Base-by-base conservation (phyloP, 164 flowering plant genomes). In the Vitis rupestris region DNA sequence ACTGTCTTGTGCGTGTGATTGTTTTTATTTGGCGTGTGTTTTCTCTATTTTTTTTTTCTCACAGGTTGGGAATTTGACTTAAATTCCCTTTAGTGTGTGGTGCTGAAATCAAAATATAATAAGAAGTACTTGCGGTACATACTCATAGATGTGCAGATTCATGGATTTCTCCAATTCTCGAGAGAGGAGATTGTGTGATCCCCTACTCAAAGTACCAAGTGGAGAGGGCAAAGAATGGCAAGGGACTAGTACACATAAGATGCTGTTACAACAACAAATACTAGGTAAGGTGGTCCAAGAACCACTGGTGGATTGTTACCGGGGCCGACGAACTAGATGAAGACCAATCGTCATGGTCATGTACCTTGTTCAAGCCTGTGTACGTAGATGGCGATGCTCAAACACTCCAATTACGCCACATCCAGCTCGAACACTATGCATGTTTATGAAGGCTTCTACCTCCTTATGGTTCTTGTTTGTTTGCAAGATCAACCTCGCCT, bases 251-350 rank as follows among this genome's bases (percentile, higher is more conserved):
- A 31, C 61, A 58, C 70, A 6, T 67, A 13, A 56, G 61, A 15
- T 67, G 62, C 10, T 55, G 62, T 8, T 67, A 57, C 62, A 67
- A 67, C 51, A 67, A 67, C 48, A 68, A 69, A 50, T 69, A 17
- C 56, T 69, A 58, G 65, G 65, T 69, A 4, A 17, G 65, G 27
- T 23, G 1, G 23, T 23, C 59, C 13, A 5, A 27, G 29, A 2
- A 51, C 54, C 31, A 48, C 29, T 64, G 8, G 3, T 68, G 49
- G 50, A 52, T 61, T 61, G 72, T 50, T 27, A 58, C 59, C 0
- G 59, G 13, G 13, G n/a, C 72, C n/a, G 16, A 51, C 10, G 49
- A 60, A 61, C 63, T 55, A 6, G 55, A 68, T 37, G 70, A 58
- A 58, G 56, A 68, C 31, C 50, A 47, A 49, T 68, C 65, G 19